Base-by-base conservation (phyloP, 805 yeast genomes). In the Wickerhamiella nectarea region DNA sequence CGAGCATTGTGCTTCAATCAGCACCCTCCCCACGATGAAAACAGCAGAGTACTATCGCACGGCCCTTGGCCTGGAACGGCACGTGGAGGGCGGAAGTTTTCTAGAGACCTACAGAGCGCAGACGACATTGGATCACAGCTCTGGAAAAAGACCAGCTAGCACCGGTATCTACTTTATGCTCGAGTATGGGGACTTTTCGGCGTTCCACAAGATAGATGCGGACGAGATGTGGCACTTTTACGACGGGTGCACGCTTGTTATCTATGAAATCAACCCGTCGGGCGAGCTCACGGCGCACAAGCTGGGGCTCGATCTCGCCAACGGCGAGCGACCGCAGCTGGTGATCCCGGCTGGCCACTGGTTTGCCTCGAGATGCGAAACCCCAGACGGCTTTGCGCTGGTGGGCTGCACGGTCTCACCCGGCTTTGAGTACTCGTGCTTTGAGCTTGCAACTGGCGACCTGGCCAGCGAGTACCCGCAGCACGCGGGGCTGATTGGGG, bases 151-250 rank as follows among this genome's bases (percentile, higher is more conserved):
- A n/a, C 7, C 31, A 10, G 14, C 31, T 11, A 28, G 31, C 15
- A 36, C 39, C 2, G 39, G 39, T n/a, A 36, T 36, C 8, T 36
- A 36, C 31, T 36, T 36, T 22, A n/a, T 36, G 18, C 31, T 36
- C 9, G 39, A 36, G 31, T 20, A 36, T 21, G 39, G 39, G 5
- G 28, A 36, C 11, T 36, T 36, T 14, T 36, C 39, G 9, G 39
- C 39, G 12, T 36, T 36, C 17, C 39, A 36, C 26, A 22, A 17
- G 4, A 22, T 36, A 6, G 39, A 22, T 11, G 26, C 28, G 4
- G 39, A 36, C 20, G 39, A 36, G 20, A 36, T 36, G 39, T 36
- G 39, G 39, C 39, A 36, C 15, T 36, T 36, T 24, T 36, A 36
- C 29, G 39, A 36, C 8, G 39, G 39, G 8, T 5, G 24, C 5